Conservation (phyloP, 2,329 filamentous ascomycete genomes). For the Claviceps maximensis region DNA sequence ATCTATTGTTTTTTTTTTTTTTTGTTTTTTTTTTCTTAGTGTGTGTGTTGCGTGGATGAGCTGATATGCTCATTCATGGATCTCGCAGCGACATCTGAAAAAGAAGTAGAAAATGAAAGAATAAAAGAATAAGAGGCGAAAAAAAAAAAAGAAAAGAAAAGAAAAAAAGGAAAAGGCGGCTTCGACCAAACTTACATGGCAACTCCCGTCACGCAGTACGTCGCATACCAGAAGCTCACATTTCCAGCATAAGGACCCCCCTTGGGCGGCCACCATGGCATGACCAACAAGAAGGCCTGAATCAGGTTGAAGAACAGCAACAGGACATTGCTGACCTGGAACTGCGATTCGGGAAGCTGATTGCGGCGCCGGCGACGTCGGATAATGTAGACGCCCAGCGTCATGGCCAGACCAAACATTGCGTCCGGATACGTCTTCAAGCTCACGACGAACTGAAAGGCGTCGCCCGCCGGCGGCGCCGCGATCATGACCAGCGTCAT, state of each 20-base stretch:
- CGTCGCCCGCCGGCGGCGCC: constrained; percentile 47
- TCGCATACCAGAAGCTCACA: constrained; percentile 63
- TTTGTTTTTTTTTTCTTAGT: not conserved
- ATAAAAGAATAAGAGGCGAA: not conserved
- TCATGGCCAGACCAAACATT: constrained; percentile 44
- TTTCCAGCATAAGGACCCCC: constrained; percentile 46
- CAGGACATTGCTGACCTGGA: constrained; percentile 44
- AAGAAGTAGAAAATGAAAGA: not conserved
- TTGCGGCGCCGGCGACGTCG: constrained; percentile 32
- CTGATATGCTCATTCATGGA: not conserved
- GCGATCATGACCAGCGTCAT: constrained; percentile 47
- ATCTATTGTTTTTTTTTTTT: constrained; percentile 19
- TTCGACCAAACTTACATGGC: constrained; percentile 37
- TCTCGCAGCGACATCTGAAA: not conserved
- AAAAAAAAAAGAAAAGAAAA: not conserved
- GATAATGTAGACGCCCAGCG: constrained; percentile 43
- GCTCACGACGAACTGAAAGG: constrained; percentile 51
- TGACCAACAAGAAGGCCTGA: constrained; percentile 49
- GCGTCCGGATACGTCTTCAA: constrained; percentile 44
- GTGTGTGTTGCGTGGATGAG: not conserved
- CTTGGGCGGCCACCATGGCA: constrained; percentile 59
- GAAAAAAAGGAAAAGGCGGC: no score
- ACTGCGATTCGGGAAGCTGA: constrained; percentile 25
- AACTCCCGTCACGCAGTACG: constrained; percentile 52
- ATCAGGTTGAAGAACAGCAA: constrained; percentile 46